Evolutionary conservation across 495 filamentous ascomycete genomes (phyloP), one percentile per base, ranked within the genome.

Genomic region (Penicillium taxi): DNA sequence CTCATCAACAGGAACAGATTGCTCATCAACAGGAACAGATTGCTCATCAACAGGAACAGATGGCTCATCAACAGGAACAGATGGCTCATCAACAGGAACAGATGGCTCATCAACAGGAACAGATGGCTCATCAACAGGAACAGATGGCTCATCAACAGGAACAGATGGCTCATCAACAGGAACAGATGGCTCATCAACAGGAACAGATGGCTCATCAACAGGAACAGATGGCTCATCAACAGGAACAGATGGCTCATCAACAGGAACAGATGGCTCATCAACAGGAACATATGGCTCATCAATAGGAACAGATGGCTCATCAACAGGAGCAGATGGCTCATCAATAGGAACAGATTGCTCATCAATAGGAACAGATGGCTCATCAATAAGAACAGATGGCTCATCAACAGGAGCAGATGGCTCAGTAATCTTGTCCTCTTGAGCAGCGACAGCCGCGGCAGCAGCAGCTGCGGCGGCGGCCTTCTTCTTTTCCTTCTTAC

Each of bases 401-500:
- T 48, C 24, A 5, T 52, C 49, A 9, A 27, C 14, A 6, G 16
- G 9, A 28, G 32, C 3, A 18, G 37, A 4, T 21, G 42, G 33
- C 16, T 34, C 37, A 7, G 17, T 4, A 9, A 22, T 5, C 19
- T 47, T 37, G 5, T 55, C 55, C 12, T 39, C 32, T 14, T 44
- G 28, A 6, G 36, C 14, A 8, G 37, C 37, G 35, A 25, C 38
- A 12, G 38, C 39, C 4, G 41, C 41, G 18, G 42, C 34, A 4
- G 39, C 29, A 12, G 42, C 27, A 33, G 44, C 50, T 17, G 43
- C 47, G 23, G 45, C 39, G 7, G 39, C 39, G n/a, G 20, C 32
- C 6, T 47, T 42, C 31, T 33, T 34, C 39, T 45, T 50, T 27
- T 45, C 47, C 21, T 45, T 41, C 23, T 54, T 58, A 38, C 56